Base-by-base conservation (phyloP, 1,139 yeast species). In the Keqinozyma sinolaborantium region DNA sequence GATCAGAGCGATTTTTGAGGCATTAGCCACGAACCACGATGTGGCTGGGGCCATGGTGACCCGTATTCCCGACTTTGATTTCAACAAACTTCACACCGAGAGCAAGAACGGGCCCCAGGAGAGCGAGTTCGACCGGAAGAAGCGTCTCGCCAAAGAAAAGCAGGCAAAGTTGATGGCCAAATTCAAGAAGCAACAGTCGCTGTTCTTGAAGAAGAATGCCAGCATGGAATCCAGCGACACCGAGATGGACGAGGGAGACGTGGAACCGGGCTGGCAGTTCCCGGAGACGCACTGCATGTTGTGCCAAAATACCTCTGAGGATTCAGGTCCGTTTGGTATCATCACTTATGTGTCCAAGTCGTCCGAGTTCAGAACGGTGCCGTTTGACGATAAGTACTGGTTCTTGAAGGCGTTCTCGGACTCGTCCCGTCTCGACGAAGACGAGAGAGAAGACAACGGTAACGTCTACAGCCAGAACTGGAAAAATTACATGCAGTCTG, bases 201-300 rank as follows among this genome's bases (percentile, higher is more conserved):
- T 68, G 56, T 90, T 90, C 55, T 73, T 82, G 33, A 72, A 74
- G 39, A 73, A 75, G 11, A 58, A 63, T 29, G 62, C 55, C 9
- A 40, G 44, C 15, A 43, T 38, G n/a, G 64, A 59, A 21, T 28
- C 47, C 27, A 53, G 58, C 29, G 73, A 64, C 24, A 50, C 53
- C 6, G 73, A 66, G 26, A 64, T 65, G 59, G 69, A 60, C 32
- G 55, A 58, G 15, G 31, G 40, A 16, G 58, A 48, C 2, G 58
- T 48, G 2, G 53, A 50, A 8, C 56, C 51, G 2, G 72, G 67
- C 5, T 85, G 95, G 95, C 62, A 62, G 24, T 87, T 76, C 47
- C 95, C 95, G 0, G 83, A 79, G 25, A 81, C 82, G 24, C 83
- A 79, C 39, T 92, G 98, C 52, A 82, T 90, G 25, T 68, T 92